Percentiles rank a stretch among this genome's conserved stretches.
phyloP scores from a whole-genome alignment of 2,329 filamentous ascomycete genomes.

The Ampelomyces quisqualis region DNA sequence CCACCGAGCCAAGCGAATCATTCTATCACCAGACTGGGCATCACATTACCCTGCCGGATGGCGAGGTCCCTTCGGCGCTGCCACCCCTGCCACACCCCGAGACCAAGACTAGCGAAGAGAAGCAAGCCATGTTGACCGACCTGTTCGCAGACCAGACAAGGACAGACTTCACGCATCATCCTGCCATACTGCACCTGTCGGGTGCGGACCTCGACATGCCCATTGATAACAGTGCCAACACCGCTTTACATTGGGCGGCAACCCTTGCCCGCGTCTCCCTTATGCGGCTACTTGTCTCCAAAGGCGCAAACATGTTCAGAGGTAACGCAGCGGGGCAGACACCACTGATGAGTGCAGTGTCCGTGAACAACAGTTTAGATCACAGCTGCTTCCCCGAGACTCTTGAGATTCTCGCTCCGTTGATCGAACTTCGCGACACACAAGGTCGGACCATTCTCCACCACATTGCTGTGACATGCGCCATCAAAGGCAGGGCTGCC shows the following conservation, averaged over 20 bases:
- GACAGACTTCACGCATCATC: conserved; percentile 71
- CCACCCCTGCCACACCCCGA: conserved; percentile 63
- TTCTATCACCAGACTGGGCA: conserved; percentile 56
- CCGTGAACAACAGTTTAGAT: conserved; percentile 92
- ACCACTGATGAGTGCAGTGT: conserved; percentile 86
- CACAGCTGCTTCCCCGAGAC: conserved; percentile 87
- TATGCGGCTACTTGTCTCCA: conserved; percentile 75
- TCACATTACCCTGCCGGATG: conserved; percentile 48
- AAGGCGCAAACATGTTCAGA: conserved; percentile 82
- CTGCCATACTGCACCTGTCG: conserved; percentile 72
- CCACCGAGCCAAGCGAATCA: conserved; percentile 78
- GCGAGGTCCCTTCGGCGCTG: conserved; percentile 61
- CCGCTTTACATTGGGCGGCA: conserved; percentile 92
- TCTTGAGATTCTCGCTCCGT: conserved; percentile 81
- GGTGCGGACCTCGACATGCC: conserved; percentile 86
- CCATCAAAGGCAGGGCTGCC: conserved; percentile 86
- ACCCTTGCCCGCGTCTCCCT: conserved; percentile 84
- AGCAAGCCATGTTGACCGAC: conserved; percentile 81
- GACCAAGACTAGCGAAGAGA: conserved; percentile 69
- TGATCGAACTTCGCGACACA: conserved; percentile 86
- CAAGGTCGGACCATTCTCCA: conserved; percentile 91
- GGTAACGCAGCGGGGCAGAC: conserved; percentile 90
- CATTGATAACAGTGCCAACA: conserved; percentile 85
- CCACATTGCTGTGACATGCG: conserved; percentile 93
- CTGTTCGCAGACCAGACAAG: conserved; percentile 57